phyloP scores from a whole-genome alignment of 2,329 filamentous ascomycete genomes.

The Hymenoscyphus linearis region DNA sequence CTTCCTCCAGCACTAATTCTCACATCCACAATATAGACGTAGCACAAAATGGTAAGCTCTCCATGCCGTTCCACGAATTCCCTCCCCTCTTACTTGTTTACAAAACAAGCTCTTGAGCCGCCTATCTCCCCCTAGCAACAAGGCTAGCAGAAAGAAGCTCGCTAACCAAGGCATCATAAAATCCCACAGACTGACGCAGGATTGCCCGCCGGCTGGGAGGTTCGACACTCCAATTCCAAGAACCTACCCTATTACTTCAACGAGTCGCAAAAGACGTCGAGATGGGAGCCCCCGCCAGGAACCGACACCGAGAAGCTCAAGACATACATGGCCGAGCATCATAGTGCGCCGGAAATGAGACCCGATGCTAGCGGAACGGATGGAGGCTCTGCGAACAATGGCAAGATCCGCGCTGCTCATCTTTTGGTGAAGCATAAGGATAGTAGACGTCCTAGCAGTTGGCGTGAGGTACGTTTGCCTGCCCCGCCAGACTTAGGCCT shows the following conservation, averaged over 20 bases:
- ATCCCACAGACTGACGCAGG: constrained; percentile 63
- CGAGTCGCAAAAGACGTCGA: constrained; percentile 74
- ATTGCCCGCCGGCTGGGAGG: constrained; percentile 84
- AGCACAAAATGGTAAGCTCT: constrained; percentile 22
- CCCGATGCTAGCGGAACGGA: constrained; percentile 32
- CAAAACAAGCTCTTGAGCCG: constrained; percentile 6
- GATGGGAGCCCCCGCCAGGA: constrained; percentile 87
- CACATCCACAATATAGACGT: constrained; percentile 10
- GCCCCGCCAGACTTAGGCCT: too few relatives aligned
- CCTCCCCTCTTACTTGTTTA: constrained; percentile 18
- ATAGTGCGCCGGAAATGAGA: constrained; percentile 54
- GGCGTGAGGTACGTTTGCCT: constrained; percentile 61
- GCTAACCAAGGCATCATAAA: constrained; percentile 12
- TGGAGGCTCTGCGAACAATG: constrained; percentile 44
- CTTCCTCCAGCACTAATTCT: constrained; percentile 4
- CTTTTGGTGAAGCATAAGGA: constrained; percentile 89
- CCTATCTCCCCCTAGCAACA: constrained; percentile 1
- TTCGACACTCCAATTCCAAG: constrained; percentile 96
- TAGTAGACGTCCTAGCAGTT: constrained; percentile 84
- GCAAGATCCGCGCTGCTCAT: constrained; percentile 91
- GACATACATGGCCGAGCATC: constrained; percentile 84
- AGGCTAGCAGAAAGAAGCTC: neutral
- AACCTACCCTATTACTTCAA: constrained; percentile 99
- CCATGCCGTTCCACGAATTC: neutral
- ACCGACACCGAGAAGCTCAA: constrained; percentile 92